A percentile compares a stretch with the other conserved stretches of the same genome.
Conservation (phyloP, 176 grass and related monocot genomes). For the Saccharum officinarum region DNA sequence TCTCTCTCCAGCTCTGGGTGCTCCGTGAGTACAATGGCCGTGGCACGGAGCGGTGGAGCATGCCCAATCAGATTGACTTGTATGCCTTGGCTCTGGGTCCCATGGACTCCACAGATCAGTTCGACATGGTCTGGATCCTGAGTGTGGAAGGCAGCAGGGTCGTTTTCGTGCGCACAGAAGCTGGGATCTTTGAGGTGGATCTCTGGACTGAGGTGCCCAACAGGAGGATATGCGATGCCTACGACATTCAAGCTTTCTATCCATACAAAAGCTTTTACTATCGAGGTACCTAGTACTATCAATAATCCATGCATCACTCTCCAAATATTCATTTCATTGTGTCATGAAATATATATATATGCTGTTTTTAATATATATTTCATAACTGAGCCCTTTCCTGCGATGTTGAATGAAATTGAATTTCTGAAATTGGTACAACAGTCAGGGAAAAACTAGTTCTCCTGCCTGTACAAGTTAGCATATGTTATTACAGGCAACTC, state of each 20-base stretch:
- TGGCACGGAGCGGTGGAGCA: not conserved
- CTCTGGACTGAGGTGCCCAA: not conserved
- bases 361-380: too few relatives aligned
- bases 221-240: not conserved
- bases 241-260: not conserved
- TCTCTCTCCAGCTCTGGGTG: not conserved
- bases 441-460: too few relatives aligned
- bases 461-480: too few relatives aligned
- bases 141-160: not conserved
- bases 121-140: not conserved
- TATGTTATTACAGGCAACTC: too few relatives aligned
- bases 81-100: not conserved
- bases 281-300: not conserved
- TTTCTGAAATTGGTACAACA: too few relatives aligned
- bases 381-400: too few relatives aligned
- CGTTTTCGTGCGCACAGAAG: not conserved
- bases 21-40: not conserved
- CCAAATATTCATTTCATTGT: too few relatives aligned
- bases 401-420: too few relatives aligned
- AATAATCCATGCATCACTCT: too few relatives aligned
- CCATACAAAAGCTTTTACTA: not conserved
- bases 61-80: not conserved
- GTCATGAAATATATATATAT: too few relatives aligned
- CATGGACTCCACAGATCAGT: not conserved
- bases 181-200: slow-evolving; percentile 5